These are phyloP conservation scores for Dothistroma pini DNA, from an alignment of 2,329 filamentous ascomycete genomes.

Conservation along the genomic window DNA sequence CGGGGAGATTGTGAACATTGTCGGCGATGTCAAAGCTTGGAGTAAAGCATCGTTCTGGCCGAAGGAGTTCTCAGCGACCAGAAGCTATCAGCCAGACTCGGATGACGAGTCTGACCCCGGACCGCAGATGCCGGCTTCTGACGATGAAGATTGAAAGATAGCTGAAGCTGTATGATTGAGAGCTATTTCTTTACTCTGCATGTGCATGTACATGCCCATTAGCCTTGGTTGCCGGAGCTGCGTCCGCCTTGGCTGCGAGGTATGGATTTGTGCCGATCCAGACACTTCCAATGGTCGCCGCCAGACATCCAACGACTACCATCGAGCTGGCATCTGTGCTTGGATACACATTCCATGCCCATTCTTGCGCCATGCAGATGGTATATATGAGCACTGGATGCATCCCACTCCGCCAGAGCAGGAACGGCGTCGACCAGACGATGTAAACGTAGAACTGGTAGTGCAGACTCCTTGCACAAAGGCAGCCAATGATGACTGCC, in stretches of 20 bases:
- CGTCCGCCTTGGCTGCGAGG: conserved; percentile 3
- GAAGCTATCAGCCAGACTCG: conserved; percentile 56
- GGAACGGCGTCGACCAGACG: conserved; percentile 81
- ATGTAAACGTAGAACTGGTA: conserved; percentile 96
- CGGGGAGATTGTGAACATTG: conserved; percentile 90
- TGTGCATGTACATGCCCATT: conserved; percentile 9
- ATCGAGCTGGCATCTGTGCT: conserved; percentile 64
- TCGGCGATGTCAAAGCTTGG: conserved; percentile 88
- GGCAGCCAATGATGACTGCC: conserved; percentile 72
- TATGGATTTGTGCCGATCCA: conserved; percentile 42
- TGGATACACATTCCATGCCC: conserved; percentile 93
- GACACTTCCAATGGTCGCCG: conserved; percentile 60
- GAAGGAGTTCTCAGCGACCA: conserved; percentile 41
- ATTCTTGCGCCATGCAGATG: conserved; percentile 77
- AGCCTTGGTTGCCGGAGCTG: conserved; percentile 1
- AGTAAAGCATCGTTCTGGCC: conserved; percentile 82
- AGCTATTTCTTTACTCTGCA: conserved; percentile 18
- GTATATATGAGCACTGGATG: conserved; percentile 64
- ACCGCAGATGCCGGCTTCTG: conserved; percentile 34
- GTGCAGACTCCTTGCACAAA: conserved; percentile 84
- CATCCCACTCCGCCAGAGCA: conserved; percentile 74
- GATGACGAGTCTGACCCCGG: conserved; percentile 67
- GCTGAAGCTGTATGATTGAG: background rate
- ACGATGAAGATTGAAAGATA: conserved; percentile 27
- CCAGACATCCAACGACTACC: conserved; percentile 67